A percentile compares a stretch with the other conserved stretches of the same genome.
Conservation (phyloP, 75 land plant species). For the Pinus taeda region DNA sequence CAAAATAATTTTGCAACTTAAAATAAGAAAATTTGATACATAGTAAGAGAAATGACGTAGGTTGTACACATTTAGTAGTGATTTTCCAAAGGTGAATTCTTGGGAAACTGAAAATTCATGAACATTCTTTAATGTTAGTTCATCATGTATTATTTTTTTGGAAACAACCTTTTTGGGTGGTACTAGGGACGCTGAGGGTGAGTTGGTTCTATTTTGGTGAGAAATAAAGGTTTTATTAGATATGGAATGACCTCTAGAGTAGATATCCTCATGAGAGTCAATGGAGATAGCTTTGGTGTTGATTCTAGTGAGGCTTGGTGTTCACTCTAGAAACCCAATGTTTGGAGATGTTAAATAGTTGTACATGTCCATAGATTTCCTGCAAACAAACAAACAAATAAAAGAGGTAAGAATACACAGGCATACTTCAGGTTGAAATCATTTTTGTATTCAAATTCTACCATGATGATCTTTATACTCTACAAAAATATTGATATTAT, state of each 20-base stretch:
- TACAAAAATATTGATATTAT: background rate
- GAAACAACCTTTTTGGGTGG: too few species aligned
- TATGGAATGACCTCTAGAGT: slow-evolving; percentile 5
- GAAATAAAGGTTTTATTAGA: slow-evolving; percentile 9
- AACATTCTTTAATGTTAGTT: slow-evolving; percentile 18
- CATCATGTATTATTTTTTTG: background rate
- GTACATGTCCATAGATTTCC: slow-evolving; percentile 76
- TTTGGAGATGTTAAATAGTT: slow-evolving; percentile 65
- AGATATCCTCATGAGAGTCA: too few species aligned
- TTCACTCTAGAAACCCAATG: slow-evolving; percentile 45
- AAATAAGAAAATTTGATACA: background rate
- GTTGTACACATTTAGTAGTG: slow-evolving; percentile 34
- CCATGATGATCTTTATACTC: background rate
- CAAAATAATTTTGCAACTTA: too few species aligned
- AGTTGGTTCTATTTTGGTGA: slow-evolving; percentile 26
- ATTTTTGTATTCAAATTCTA: background rate
- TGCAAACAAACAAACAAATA: slow-evolving; percentile 21
- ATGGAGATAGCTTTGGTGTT: background rate
- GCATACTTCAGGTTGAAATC: background rate
- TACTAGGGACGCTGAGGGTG: slow-evolving; percentile 7
- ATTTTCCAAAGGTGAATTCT: slow-evolving; percentile 26
- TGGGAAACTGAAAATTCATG: slow-evolving; percentile 26
- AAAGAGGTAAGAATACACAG: too few species aligned
- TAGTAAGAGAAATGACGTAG: background rate
- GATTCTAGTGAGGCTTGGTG: slow-evolving; percentile 42